Conservation (phyloP, 2,329 filamentous ascomycete genomes). For the Ambrosiella beaveri region DNA sequence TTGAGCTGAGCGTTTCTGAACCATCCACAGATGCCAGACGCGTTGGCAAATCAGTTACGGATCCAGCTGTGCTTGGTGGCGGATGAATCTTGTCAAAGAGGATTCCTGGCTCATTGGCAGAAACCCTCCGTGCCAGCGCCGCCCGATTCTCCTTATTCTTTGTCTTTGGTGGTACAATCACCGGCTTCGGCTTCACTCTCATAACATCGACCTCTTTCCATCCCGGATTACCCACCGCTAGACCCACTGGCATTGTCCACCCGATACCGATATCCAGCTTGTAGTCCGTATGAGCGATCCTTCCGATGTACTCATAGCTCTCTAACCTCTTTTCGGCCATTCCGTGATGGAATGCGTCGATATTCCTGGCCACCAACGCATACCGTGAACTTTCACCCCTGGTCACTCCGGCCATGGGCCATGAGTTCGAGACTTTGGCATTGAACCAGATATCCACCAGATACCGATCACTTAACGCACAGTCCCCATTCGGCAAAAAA, state of each 20-base stretch:
- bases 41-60: too few species aligned
- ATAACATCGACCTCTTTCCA: not conserved
- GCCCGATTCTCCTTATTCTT: too few species aligned
- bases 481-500: conserved; percentile 29
- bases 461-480: conserved; percentile 33
- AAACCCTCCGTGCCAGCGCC: too few species aligned
- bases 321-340: conserved; percentile 1
- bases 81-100: too few species aligned
- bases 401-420: conserved; percentile 31
- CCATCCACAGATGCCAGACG: too few species aligned
- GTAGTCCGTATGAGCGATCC: not conserved
- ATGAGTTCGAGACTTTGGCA: conserved; percentile 29
- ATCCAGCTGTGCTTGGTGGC: too few species aligned
- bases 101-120: too few species aligned
- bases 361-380: conserved; percentile 8
- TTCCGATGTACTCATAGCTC: conserved; percentile 8
- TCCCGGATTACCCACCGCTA: not conserved
- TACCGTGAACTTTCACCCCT: conserved; percentile 3
- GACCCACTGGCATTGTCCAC: not conserved
- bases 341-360: conserved; percentile 10
- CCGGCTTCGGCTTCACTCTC: not conserved
- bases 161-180: not conserved
- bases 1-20: too few species aligned
- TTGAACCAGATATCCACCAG: conserved; percentile 34
- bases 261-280: conserved; percentile 1